A percentile compares a stretch with the other conserved stretches of the same genome.
These are phyloP conservation scores for Marasmius tenuissimus DNA, from an alignment of 1,284 basidiomycete genomes.

Conservation along the genomic window DNA sequence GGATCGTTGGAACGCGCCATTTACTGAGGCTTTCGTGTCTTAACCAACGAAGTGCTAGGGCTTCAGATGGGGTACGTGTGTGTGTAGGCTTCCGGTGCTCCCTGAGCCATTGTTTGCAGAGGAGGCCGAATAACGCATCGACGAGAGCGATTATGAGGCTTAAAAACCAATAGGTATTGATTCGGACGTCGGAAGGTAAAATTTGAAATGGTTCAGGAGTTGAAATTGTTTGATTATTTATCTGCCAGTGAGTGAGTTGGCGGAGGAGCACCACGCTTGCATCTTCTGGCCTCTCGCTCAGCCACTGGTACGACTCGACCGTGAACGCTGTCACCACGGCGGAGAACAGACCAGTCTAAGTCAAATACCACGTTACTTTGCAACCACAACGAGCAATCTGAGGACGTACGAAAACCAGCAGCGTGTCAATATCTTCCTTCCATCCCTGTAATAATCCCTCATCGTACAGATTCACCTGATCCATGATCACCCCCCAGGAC, in stretches of 20 bases:
- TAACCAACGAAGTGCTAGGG: neutral
- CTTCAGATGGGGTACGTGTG: neutral
- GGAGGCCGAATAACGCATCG: slow-evolving; percentile 4
- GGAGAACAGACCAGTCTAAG: slow-evolving; percentile 2
- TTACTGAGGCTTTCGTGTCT: neutral
- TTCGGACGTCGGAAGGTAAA: neutral
- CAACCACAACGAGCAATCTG: neutral
- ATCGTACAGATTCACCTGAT: neutral
- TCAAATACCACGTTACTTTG: neutral
- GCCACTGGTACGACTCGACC: slow-evolving; percentile 6
- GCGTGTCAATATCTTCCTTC: neutral
- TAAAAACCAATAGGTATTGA: slow-evolving; percentile 8
- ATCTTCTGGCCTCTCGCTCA: neutral
- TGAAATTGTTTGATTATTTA: neutral
- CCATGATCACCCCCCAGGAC: neutral
- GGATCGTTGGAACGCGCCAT: neutral
- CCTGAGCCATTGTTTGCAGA: slow-evolving; percentile 14
- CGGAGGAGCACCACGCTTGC: neutral
- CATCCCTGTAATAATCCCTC: neutral
- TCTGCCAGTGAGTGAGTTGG: neutral
- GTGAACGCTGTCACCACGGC: slow-evolving; percentile 6
- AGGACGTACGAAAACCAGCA: slow-evolving; percentile 2
- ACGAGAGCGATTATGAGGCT: slow-evolving; percentile 7
- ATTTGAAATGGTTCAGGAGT: neutral
- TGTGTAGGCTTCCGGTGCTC: slow-evolving; percentile 1